These are phyloP conservation scores for Clavispora santaluciae DNA, from an alignment of 805 yeast species.

Conservation along the genomic window DNA sequence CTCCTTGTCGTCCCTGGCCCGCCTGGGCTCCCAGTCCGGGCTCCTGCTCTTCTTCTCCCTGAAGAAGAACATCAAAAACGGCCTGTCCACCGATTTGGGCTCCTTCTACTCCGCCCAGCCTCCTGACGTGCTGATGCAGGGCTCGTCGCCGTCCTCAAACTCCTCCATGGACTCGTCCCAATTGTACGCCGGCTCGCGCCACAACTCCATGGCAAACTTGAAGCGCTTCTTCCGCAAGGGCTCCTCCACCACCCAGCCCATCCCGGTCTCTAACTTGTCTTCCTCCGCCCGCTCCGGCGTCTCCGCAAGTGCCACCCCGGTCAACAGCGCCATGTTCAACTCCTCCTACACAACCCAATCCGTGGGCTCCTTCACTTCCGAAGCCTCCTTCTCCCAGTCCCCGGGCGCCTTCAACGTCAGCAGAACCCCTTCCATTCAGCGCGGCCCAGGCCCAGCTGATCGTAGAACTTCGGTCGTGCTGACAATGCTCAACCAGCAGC, in stretches of 20 bases:
- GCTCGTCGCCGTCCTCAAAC: conserved; percentile 30
- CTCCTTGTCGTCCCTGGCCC: conserved; percentile 26
- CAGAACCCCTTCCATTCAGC: conserved; percentile 27
- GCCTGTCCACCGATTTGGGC: conserved; percentile 38
- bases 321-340: conserved; percentile 21
- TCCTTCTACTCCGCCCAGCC: conserved; percentile 33
- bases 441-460: conserved; percentile 22
- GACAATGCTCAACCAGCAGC: conserved; percentile 21
- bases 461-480: conserved; percentile 36
- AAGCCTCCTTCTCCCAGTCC: conserved; percentile 32
- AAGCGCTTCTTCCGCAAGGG: conserved; percentile 64
- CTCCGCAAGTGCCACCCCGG: conserved; percentile 13
- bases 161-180: conserved; percentile 34
- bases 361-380: conserved; percentile 28
- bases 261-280: conserved; percentile 19
- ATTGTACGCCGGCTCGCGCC: conserved; percentile 39
- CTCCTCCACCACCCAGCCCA: conserved; percentile 16
- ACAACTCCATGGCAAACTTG: conserved; percentile 75
- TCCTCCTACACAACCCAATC: conserved; percentile 28
- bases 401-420: conserved; percentile 26
- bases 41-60: conserved; percentile 46
- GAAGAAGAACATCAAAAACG: conserved; percentile 26
- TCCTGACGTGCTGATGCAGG: conserved; percentile 12
- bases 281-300: conserved; percentile 19
- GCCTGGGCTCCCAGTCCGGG: conserved; percentile 43